These are phyloP conservation scores for Colletotrichum sp. DNA, from an alignment of 2,329 filamentous ascomycete genomes.

Conservation along the genomic window DNA sequence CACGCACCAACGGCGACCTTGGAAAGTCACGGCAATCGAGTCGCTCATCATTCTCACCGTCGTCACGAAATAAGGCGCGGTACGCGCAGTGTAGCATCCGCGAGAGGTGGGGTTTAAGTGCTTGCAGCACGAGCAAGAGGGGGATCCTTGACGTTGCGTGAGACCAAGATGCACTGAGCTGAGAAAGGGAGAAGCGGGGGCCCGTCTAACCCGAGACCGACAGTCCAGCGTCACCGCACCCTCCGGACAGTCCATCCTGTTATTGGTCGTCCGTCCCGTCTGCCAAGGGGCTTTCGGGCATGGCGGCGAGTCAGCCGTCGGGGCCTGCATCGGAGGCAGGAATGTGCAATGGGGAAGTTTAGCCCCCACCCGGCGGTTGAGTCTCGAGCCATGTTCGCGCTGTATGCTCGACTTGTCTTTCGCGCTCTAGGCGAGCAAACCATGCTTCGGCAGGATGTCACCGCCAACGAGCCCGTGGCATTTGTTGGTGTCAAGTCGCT, in stretches of 20 bases:
- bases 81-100: neutral
- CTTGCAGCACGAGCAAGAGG: neutral
- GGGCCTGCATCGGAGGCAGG: neutral
- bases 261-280: neutral
- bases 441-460: neutral
- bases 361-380: neutral
- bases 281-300: neutral
- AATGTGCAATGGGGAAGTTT: neutral
- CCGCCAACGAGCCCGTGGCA: neutral
- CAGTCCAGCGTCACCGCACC: neutral
- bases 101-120: neutral
- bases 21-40: neutral
- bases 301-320: constrained; percentile 8
- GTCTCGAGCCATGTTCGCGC: neutral
- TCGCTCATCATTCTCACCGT: neutral
- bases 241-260: neutral
- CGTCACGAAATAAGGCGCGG: neutral
- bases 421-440: neutral
- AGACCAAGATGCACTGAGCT: neutral
- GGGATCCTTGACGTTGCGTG: neutral
- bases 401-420: neutral
- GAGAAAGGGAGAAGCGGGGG: neutral
- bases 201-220: neutral
- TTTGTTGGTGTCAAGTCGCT: neutral
- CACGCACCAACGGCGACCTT: neutral